Evolutionary conservation across 2,329 filamentous ascomycete species (phyloP).

Genomic region (Beauveria pseudobassiana): DNA sequence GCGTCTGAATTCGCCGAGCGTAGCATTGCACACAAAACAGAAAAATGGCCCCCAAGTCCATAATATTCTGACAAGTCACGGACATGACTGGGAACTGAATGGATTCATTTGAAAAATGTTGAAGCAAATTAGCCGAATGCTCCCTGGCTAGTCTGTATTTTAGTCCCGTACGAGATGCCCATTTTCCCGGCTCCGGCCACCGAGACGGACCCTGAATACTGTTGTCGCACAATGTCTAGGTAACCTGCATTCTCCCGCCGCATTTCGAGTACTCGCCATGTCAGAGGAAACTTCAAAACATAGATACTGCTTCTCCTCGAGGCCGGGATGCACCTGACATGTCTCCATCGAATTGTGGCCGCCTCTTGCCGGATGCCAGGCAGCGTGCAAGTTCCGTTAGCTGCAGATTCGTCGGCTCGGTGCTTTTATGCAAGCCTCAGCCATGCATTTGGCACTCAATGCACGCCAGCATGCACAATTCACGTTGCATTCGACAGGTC

Average conservation of each 20-base stretch:
- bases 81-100: neutral
- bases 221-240: neutral
- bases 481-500: neutral
- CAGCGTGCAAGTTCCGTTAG: neutral
- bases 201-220: neutral
- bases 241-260: too few relatives aligned
- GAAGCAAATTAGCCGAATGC: neutral
- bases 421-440: conserved; percentile 1
- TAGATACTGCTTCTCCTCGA: neutral
- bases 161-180: neutral
- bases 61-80: neutral
- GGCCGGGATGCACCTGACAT: neutral
- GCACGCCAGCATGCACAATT: conserved; percentile 3
- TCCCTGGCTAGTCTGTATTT: neutral
- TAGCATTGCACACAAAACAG: neutral
- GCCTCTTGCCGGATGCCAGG: neutral
- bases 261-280: too few relatives aligned
- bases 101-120: neutral
- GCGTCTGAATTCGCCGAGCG: too few relatives aligned
- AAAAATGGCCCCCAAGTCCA: neutral
- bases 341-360: conserved; percentile 5
- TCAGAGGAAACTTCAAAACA: too few relatives aligned
- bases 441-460: neutral
- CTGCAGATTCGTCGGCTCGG: neutral
- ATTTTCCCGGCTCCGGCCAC: conserved; percentile 2